These are phyloP conservation scores for Buxus sempervirens DNA, from an alignment of 164 flowering plant genomes.

Conservation along the genomic window DNA sequence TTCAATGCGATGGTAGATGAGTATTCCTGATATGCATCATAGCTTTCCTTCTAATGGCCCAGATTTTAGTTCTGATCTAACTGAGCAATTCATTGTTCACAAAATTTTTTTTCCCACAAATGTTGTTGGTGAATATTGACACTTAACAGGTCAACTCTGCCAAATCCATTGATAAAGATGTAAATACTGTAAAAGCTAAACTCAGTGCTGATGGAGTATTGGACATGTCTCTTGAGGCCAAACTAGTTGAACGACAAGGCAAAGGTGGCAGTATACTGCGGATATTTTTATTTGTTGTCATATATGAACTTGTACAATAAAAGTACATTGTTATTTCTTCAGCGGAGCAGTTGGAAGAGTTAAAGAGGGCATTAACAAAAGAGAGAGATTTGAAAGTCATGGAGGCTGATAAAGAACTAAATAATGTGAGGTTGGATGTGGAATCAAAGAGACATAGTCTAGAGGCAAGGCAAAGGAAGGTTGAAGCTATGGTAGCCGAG, in stretches of 20 bases:
- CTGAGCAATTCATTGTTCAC: neutral
- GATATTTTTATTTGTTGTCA: neutral
- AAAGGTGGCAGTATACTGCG: conserved; percentile 44
- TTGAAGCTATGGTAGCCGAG: conserved; percentile 62
- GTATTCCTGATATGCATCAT: no score
- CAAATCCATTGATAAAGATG: conserved; percentile 74
- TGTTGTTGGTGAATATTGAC: neutral
- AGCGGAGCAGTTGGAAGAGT: conserved; percentile 64
- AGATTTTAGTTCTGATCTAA: neutral
- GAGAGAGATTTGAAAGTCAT: conserved; percentile 52
- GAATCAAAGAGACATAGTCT: conserved; percentile 55
- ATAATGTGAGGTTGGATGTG: conserved; percentile 47
- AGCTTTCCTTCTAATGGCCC: no score
- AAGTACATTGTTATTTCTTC: conserved; percentile 8
- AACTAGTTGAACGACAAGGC: conserved; percentile 60
- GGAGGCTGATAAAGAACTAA: conserved; percentile 49
- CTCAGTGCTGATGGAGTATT: conserved; percentile 52
- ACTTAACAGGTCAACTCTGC: conserved; percentile 53
- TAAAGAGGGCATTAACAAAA: conserved; percentile 47
- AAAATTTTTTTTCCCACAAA: no score
- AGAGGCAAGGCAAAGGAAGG: conserved; percentile 46
- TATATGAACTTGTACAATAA: neutral
- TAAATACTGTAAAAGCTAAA: conserved; percentile 59
- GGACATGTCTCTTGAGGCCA: conserved; percentile 70
- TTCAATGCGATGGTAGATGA: no score